Evolutionary conservation across 176 grass and related monocot species (phyloP).

Genomic region (Poa annua): DNA sequence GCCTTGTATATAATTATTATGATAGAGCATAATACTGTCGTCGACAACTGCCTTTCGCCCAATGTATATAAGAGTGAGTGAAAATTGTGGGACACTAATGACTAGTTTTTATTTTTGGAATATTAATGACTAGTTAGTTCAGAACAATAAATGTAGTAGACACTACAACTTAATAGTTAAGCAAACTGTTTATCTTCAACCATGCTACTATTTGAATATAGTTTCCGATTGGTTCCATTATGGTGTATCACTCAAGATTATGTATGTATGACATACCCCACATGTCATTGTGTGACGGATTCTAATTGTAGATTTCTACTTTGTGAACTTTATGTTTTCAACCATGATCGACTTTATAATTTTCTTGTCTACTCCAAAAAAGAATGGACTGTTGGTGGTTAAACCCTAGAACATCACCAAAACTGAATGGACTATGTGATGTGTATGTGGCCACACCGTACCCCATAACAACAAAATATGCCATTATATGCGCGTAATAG

Average conservation of each 20-base stretch:
- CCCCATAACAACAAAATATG: not conserved
- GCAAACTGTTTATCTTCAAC: not conserved
- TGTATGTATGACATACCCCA: not conserved
- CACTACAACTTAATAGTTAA: slow-evolving; percentile 7
- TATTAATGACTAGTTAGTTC: not conserved
- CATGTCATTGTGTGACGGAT: not conserved
- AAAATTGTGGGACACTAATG: not conserved
- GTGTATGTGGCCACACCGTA: not conserved
- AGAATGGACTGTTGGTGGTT: not conserved
- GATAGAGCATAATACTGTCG: too few relatives aligned
- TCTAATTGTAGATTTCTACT: not conserved
- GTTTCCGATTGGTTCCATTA: not conserved
- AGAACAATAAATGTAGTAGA: not conserved
- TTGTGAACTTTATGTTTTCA: not conserved
- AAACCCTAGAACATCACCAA: not conserved
- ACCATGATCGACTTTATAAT: not conserved
- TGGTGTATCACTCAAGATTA: not conserved
- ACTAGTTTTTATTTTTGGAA: too few relatives aligned
- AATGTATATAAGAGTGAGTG: too few relatives aligned
- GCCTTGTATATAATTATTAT: not conserved
- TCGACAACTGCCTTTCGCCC: not conserved
- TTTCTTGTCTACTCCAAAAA: too few relatives aligned
- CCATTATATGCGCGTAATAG: too few relatives aligned
- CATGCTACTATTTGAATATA: not conserved
- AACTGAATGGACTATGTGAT: not conserved